phyloP scores from a whole-genome alignment of 176 grass and related monocot species.

The Areca catechu region DNA sequence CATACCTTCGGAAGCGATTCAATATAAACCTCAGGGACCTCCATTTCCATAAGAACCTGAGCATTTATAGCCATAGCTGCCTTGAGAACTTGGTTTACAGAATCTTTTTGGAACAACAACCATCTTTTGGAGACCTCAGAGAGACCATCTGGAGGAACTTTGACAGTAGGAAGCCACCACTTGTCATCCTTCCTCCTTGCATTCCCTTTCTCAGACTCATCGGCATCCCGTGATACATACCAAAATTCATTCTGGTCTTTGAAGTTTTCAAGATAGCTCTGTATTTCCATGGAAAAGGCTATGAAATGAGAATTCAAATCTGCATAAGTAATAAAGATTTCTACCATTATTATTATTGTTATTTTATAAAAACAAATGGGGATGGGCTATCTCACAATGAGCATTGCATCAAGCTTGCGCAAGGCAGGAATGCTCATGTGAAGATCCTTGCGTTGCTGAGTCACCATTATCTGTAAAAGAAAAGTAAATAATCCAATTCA shows the following conservation, averaged over 20 bases:
- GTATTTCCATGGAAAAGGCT: too few species aligned
- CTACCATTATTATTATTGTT: too few species aligned
- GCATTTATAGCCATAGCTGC: constrained; percentile 14
- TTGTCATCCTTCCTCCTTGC: constrained; percentile 4
- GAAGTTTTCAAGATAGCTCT: too few species aligned
- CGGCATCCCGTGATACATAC: neutral
- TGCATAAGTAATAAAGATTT: too few species aligned
- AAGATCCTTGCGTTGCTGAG: constrained; percentile 9
- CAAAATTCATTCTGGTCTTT: too few species aligned
- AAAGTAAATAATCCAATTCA: neutral
- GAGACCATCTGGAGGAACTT: constrained; percentile 2
- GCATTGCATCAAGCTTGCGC: constrained; percentile 11
- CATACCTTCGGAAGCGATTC: constrained; percentile 5
- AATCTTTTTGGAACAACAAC: constrained; percentile 5
- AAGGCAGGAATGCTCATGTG: constrained; percentile 3
- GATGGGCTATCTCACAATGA: neutral
- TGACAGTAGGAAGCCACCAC: constrained; percentile 9
- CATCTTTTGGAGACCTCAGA: constrained; percentile 3
- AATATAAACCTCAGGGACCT: constrained; percentile 11
- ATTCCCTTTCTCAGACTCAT: neutral
- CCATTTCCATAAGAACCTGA: constrained; percentile 11
- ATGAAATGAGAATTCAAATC: too few species aligned
- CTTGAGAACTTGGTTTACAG: constrained; percentile 4
- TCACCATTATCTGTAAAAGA: constrained; percentile 3
- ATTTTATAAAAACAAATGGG: too few species aligned